phyloP scores from a whole-genome alignment of 2,329 filamentous ascomycete species.

The Tolypocladium tropicale region DNA sequence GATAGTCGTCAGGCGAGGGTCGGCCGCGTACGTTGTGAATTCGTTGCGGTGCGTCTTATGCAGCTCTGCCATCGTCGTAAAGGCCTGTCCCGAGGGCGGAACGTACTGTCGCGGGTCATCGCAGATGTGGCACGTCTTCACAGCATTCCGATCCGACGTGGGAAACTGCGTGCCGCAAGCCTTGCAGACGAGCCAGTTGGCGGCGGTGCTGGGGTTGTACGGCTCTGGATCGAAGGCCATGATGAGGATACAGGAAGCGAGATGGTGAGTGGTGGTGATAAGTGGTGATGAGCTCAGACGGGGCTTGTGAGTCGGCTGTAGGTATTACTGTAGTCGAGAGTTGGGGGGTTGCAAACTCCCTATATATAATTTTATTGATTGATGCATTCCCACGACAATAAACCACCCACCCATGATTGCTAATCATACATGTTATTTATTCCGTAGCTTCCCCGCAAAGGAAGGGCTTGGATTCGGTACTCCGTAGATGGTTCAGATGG shows the following conservation, averaged over 20 bases:
- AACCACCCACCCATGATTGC: background rate
- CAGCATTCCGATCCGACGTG: constrained; percentile 28
- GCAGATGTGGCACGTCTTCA: constrained; percentile 57
- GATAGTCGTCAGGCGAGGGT: constrained; percentile 36
- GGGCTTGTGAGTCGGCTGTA: background rate
- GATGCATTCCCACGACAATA: background rate
- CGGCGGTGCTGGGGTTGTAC: constrained; percentile 1
- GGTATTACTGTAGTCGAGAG: background rate
- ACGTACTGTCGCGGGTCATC: constrained; percentile 66
- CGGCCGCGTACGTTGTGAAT: constrained; percentile 35
- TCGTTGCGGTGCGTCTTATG: constrained; percentile 39
- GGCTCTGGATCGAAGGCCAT: constrained; percentile 6
- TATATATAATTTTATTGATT: background rate
- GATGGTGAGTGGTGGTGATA: background rate
- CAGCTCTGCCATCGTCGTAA: constrained; percentile 47
- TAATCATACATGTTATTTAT: too few species aligned
- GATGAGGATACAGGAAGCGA: background rate
- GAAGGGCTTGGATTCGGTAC: background rate
- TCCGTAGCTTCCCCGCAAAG: too few species aligned
- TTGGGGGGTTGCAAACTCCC: background rate
- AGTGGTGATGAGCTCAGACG: too few species aligned
- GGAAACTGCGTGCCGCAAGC: constrained; percentile 60
- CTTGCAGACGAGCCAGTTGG: constrained; percentile 44
- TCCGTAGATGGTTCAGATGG: background rate
- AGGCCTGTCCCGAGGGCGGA: constrained; percentile 45